These are phyloP conservation scores for Claviceps sp. DNA, from an alignment of 2,329 filamentous ascomycete genomes.

Conservation along the genomic window DNA sequence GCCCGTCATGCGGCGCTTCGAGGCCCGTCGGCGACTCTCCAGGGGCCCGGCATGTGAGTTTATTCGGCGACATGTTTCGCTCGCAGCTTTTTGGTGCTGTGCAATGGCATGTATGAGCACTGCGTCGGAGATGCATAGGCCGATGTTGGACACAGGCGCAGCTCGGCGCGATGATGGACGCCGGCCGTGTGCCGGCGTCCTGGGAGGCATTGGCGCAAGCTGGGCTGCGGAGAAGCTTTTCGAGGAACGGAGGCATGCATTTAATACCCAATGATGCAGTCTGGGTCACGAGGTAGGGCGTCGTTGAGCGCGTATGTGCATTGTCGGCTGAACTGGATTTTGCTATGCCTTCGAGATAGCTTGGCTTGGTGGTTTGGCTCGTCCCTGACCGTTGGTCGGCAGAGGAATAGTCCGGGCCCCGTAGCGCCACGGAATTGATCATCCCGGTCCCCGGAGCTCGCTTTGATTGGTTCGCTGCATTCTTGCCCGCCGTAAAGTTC, in stretches of 20 bases:
- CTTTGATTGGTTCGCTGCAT: background rate
- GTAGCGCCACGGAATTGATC: too few species aligned
- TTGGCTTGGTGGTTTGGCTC: too few species aligned
- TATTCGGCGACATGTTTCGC: slow-evolving; percentile 15
- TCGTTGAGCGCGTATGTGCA: background rate
- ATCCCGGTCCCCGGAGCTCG: background rate
- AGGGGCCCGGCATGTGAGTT: slow-evolving; percentile 39
- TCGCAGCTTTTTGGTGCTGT: slow-evolving; percentile 13
- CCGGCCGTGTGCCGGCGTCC: slow-evolving; percentile 15
- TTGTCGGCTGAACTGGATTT: background rate
- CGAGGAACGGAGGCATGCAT: background rate
- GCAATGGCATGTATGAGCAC: slow-evolving; percentile 21
- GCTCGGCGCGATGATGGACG: slow-evolving; percentile 11
- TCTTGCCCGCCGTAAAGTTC: background rate
- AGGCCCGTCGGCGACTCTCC: slow-evolving; percentile 38
- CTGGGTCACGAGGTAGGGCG: background rate
- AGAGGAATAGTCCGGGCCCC: background rate
- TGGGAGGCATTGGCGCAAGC: slow-evolving; percentile 17
- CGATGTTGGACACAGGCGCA: slow-evolving; percentile 9
- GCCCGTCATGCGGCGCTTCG: slow-evolving; percentile 40
- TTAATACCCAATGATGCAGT: background rate
- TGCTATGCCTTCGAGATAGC: too few species aligned
- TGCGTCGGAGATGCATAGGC: slow-evolving; percentile 20
- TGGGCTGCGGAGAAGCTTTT: background rate
- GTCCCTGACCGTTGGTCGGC: background rate